phyloP scores from a whole-genome alignment of 2,329 filamentous ascomycete genomes.

The Ophiocordyceps camponoti-saundersi region DNA sequence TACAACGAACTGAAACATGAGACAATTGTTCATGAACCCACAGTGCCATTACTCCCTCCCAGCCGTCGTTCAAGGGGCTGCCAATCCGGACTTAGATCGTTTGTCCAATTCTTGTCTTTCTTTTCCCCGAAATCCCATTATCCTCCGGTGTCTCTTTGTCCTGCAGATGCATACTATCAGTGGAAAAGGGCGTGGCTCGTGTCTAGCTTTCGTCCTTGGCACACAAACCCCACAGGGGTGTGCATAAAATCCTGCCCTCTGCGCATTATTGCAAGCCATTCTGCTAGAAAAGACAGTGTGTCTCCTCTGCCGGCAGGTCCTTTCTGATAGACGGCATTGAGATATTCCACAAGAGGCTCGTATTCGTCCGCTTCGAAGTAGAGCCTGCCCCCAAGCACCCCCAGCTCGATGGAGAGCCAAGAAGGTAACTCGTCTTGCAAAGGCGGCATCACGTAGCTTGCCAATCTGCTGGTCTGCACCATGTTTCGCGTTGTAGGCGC shows the following conservation, averaged over 20 bases:
- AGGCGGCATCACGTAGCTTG: conserved; percentile 32
- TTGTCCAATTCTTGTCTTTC: neutral
- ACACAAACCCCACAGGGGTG: neutral
- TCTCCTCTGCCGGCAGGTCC: neutral
- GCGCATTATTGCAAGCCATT: neutral
- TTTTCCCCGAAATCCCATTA: neutral
- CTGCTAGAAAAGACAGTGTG: neutral
- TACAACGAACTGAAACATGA: no score
- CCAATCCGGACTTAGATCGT: no score
- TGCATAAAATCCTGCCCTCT: conserved; percentile 1
- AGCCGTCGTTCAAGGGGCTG: no score
- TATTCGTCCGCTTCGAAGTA: conserved; percentile 39
- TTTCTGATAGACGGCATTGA: neutral
- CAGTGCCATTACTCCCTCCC: no score
- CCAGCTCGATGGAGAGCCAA: conserved; percentile 41
- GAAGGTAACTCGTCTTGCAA: conserved; percentile 20
- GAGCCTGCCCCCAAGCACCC: conserved; percentile 41
- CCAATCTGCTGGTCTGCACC: conserved; percentile 37
- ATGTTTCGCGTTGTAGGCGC: conserved; percentile 43
- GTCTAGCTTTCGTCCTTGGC: neutral
- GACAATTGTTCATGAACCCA: no score
- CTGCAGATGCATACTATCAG: neutral
- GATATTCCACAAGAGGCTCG: conserved; percentile 8
- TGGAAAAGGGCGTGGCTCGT: neutral
- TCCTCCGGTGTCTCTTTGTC: neutral